phyloP scores from a whole-genome alignment of 257 asterid species.

The Mentha longifolia region DNA sequence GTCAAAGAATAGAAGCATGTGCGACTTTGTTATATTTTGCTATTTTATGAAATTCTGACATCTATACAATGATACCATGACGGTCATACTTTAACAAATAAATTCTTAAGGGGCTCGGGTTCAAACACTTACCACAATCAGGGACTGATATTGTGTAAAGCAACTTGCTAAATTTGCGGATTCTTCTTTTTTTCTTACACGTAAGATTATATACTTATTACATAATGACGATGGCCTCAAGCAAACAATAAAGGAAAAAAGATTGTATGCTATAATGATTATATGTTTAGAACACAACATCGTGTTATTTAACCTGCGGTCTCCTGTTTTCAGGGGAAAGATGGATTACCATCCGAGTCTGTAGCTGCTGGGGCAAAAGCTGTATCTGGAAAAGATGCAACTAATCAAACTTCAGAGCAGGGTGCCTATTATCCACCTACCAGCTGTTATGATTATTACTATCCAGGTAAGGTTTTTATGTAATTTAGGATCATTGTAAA shows the following conservation, averaged over 20 bases:
- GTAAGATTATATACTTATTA: background rate
- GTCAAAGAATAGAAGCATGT: background rate
- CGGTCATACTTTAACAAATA: background rate
- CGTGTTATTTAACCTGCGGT: background rate
- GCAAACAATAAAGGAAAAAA: background rate
- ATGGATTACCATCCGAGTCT: constrained; percentile 45
- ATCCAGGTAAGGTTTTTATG: constrained; percentile 55
- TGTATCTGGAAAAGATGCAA: constrained; percentile 41
- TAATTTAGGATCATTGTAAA: constrained; percentile 6
- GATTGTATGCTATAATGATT: background rate
- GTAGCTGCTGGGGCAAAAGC: constrained; percentile 42
- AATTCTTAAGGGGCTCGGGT: background rate
- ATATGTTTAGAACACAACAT: background rate
- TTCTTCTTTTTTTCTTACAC: background rate
- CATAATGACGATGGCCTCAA: background rate
- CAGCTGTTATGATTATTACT: constrained; percentile 61
- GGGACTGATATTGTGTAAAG: background rate
- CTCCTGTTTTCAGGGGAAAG: constrained; percentile 48
- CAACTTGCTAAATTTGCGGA: background rate
- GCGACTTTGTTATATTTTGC: background rate
- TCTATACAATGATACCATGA: background rate
- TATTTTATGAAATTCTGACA: background rate
- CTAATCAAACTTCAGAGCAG: constrained; percentile 52
- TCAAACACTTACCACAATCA: background rate
- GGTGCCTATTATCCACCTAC: constrained; percentile 58